These are phyloP conservation scores for Trametes elegans DNA, from an alignment of 768 basidiomycete species.

Conservation along the genomic window DNA sequence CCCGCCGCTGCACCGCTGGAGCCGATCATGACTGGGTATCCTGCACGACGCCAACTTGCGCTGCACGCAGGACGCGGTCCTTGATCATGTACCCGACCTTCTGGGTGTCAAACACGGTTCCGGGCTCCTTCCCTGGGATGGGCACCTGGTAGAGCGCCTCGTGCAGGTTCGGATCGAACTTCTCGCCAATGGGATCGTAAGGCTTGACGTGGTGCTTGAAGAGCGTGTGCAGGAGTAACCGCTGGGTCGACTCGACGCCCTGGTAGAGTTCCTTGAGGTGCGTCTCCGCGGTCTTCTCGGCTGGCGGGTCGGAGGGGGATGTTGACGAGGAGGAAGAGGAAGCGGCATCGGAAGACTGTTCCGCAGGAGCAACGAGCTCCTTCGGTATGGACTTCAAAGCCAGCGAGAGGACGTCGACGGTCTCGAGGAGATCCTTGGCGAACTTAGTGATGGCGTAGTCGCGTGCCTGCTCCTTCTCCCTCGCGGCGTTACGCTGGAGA, in stretches of 20 bases:
- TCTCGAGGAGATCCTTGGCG: conserved; percentile 85
- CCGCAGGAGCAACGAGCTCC: conserved; percentile 36
- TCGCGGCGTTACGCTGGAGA: conserved; percentile 84
- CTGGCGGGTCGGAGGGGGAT: conserved; percentile 23
- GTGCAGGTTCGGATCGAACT: conserved; percentile 92
- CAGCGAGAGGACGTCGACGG: conserved; percentile 84
- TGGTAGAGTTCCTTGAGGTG: conserved; percentile 72
- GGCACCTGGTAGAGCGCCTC: conserved; percentile 96
- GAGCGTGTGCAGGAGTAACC: conserved; percentile 83
- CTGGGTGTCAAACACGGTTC: conserved; percentile 87
- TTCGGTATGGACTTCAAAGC: conserved; percentile 78
- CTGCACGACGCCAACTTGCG: conserved; percentile 95
- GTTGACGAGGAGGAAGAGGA: conserved; percentile 33
- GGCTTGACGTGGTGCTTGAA: conserved; percentile 90
- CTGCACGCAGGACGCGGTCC: conserved; percentile 87
- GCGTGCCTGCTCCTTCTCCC: conserved; percentile 89
- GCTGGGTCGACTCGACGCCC: conserved; percentile 92
- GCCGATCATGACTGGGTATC: conserved; percentile 41
- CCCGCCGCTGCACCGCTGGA: neutral
- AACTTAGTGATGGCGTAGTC: conserved; percentile 94
- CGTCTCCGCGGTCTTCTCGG: conserved; percentile 53
- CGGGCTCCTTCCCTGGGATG: conserved; percentile 84
- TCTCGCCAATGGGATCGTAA: conserved; percentile 89
- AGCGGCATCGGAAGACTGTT: conserved; percentile 23
- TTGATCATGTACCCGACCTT: conserved; percentile 94